phyloP scores from a whole-genome alignment of 2,329 filamentous ascomycete genomes.

The Phialocephala sp. region DNA sequence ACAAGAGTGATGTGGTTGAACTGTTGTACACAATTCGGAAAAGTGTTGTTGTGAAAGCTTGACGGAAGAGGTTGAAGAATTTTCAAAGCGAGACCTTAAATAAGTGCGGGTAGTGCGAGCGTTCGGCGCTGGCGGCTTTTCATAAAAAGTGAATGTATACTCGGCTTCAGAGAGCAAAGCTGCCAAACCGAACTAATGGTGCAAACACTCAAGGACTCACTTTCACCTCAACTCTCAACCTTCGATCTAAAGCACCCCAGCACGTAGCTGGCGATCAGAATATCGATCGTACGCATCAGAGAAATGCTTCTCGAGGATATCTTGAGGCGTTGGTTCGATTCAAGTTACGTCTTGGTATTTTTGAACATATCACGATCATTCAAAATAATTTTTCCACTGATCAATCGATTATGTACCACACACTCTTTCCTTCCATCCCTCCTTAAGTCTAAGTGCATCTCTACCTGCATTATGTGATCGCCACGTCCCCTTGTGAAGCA shows the following conservation, averaged over 20 bases:
- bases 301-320: neutral
- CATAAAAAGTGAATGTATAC: neutral
- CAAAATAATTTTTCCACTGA: neutral
- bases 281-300: neutral
- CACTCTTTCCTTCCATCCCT: too few relatives aligned
- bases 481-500: too few relatives aligned
- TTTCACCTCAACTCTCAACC: too few relatives aligned
- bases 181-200: too few relatives aligned
- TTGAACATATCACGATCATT: neutral
- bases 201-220: too few relatives aligned
- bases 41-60: neutral
- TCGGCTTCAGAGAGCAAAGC: too few relatives aligned
- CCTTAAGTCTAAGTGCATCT: neutral
- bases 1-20: neutral
- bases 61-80: neutral
- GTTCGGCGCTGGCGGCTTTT: too few relatives aligned
- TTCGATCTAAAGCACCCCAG: too few relatives aligned
- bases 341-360: neutral
- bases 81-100: neutral
- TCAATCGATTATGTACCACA: neutral
- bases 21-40: neutral
- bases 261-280: too few relatives aligned
- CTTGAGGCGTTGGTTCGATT: neutral
- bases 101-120: neutral
- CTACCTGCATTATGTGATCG: neutral